Conservation (phyloP, 257 asterid genomes). For the Thymus mandschuricus region DNA sequence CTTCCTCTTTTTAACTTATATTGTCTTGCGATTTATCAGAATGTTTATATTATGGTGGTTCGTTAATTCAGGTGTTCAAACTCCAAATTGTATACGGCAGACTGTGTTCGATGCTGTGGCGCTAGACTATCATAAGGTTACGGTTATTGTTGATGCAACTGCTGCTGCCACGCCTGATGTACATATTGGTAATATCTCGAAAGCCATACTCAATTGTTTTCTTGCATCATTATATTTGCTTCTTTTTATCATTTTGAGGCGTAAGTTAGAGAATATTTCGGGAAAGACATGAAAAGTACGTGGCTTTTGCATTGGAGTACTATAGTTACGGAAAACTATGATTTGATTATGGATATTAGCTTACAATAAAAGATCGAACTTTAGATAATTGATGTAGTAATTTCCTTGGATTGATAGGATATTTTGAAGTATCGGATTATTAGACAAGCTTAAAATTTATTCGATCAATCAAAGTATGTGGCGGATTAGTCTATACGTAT, state of each 20-base stretch:
- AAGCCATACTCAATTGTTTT: background rate
- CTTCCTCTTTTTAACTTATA: background rate
- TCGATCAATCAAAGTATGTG: background rate
- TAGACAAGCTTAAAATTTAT: background rate
- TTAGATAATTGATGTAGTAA: background rate
- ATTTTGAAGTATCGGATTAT: background rate
- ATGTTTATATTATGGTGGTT: background rate
- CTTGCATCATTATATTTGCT: background rate
- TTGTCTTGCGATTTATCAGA: background rate
- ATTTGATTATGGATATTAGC: background rate
- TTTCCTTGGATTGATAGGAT: background rate
- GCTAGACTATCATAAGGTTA: conserved; percentile 65
- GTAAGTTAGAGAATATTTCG: background rate
- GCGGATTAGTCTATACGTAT: background rate
- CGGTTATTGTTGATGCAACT: conserved; percentile 75
- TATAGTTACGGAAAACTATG: background rate
- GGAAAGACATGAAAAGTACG: background rate
- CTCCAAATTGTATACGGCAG: conserved; percentile 91
- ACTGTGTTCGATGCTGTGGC: conserved; percentile 93
- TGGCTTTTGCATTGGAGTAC: background rate
- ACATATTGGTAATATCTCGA: conserved; percentile 48
- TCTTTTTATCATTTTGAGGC: background rate
- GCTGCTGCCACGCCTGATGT: conserved; percentile 85
- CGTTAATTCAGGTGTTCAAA: conserved; percentile 69
- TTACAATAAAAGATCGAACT: background rate